Conservation (phyloP, 2,329 filamentous ascomycete species). For the Blumeria hordei region DNA sequence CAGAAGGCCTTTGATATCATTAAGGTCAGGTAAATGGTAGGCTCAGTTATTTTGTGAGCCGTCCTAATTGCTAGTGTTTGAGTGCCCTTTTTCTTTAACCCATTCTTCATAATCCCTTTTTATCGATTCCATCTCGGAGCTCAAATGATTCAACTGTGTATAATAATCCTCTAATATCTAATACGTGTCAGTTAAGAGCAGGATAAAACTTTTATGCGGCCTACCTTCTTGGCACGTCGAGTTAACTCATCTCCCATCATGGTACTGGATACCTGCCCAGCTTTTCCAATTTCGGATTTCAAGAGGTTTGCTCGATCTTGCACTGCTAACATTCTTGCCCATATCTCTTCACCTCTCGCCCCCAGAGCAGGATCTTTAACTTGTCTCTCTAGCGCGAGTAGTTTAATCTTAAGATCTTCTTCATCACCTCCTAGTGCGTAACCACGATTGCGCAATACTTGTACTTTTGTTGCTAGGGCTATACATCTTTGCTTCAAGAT, state of each 20-base stretch:
- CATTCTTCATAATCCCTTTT: slow-evolving; percentile 28
- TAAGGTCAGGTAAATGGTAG: too few species aligned
- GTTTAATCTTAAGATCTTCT: slow-evolving; percentile 50
- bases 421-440: slow-evolving; percentile 61
- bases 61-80: background rate
- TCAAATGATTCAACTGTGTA: slow-evolving; percentile 53
- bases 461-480: slow-evolving; percentile 52
- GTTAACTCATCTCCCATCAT: slow-evolving; percentile 45
- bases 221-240: slow-evolving; percentile 49
- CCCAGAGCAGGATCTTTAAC: slow-evolving; percentile 52
- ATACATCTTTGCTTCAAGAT: slow-evolving; percentile 50
- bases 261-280: slow-evolving; percentile 29
- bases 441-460: slow-evolving; percentile 57
- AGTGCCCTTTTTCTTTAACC: slow-evolving; percentile 18
- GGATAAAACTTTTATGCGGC: slow-evolving; percentile 6
- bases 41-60: background rate
- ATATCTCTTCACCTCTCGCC: slow-evolving; percentile 61
- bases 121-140: slow-evolving; percentile 32
- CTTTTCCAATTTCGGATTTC: slow-evolving; percentile 48
- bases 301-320: slow-evolving; percentile 48
- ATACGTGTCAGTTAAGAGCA: slow-evolving; percentile 6
- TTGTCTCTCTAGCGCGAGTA: slow-evolving; percentile 41
- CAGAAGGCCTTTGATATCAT: too few species aligned
- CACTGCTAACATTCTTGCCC: slow-evolving; percentile 56
- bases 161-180: slow-evolving; percentile 64